phyloP scores from a whole-genome alignment of 768 basidiomycete genomes.

The Russula foetens region DNA sequence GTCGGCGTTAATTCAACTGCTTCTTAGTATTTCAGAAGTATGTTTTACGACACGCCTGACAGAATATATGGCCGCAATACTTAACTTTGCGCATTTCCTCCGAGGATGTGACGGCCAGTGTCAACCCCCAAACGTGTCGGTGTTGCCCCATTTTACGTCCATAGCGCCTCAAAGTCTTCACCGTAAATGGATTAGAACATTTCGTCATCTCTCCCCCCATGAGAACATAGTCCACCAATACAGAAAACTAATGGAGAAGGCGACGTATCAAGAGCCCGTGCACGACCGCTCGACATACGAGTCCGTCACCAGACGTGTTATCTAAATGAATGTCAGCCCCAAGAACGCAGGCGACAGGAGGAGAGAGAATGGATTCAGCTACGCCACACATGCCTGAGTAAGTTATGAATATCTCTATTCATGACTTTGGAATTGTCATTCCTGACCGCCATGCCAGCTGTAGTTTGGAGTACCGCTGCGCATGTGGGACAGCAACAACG shows the following conservation, averaged over 20 bases:
- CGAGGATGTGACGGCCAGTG: too few species aligned
- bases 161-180: background rate
- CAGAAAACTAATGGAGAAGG: background rate
- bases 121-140: too few species aligned
- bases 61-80: background rate
- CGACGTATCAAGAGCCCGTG: background rate
- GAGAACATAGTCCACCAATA: background rate
- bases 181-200: background rate
- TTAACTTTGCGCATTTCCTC: too few species aligned
- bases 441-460: background rate
- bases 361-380: background rate
- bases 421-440: background rate
- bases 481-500: background rate
- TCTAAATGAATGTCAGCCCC: background rate
- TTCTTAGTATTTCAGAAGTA: conserved; percentile 9
- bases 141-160: background rate
- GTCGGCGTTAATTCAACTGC: conserved; percentile 16
- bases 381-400: background rate
- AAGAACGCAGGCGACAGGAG: background rate
- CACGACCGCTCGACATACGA: background rate
- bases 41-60: conserved; percentile 15
- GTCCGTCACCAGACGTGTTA: too few species aligned
- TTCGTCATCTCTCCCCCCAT: background rate
- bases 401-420: too few species aligned
- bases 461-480: background rate